Evolutionary conservation across 2,329 filamentous ascomycete species (phyloP).

Genomic region (Trichoderma arundinaceum): DNA sequence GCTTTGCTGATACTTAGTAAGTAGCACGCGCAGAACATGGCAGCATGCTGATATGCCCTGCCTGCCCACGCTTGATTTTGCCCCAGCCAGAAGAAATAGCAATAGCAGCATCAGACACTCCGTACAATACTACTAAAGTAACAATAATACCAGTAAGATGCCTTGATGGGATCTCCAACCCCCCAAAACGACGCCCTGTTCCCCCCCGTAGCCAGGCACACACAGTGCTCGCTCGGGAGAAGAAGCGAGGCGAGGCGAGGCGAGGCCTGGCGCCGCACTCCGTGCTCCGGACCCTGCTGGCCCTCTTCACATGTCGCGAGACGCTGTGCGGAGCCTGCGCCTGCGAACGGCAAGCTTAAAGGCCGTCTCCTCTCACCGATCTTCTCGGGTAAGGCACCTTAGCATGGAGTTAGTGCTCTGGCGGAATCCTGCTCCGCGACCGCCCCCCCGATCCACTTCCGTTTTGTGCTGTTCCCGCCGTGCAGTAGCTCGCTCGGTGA

Average conservation of each 20-base stretch:
- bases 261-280: no score
- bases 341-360: background rate
- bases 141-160: no score
- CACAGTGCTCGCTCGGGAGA: no score
- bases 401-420: conserved; percentile 8
- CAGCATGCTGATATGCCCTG: background rate
- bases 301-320: background rate
- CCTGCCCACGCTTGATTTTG: background rate
- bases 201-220: no score
- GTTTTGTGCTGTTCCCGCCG: background rate
- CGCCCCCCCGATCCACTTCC: conserved; percentile 5
- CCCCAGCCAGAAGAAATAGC: background rate
- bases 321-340: background rate
- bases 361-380: conserved; percentile 11
- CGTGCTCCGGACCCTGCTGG: no score
- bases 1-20: background rate
- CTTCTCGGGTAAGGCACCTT: conserved; percentile 26
- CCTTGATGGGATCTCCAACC: no score
- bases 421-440: conserved; percentile 2
- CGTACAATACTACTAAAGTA: no score
- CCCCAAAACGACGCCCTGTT: no score
- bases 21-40: background rate
- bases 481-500: conserved; percentile 8
- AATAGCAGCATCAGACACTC: no score
- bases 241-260: no score